Evolutionary conservation across 495 filamentous ascomycete species (phyloP).

Genomic region (Neohortaea acidophila): DNA sequence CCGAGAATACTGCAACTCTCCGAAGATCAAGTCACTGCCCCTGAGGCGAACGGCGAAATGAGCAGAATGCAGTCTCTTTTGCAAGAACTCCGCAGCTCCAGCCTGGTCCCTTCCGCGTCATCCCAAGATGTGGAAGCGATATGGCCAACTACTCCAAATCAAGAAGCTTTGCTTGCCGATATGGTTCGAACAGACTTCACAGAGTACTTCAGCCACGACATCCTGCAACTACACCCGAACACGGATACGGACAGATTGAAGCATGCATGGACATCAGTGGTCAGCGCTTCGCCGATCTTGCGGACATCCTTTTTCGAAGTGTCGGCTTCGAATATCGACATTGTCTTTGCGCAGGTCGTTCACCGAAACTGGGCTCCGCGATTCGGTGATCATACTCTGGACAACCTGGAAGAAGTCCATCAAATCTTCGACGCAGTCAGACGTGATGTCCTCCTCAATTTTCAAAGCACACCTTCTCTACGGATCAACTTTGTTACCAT

Average conservation of each 20-base stretch:
- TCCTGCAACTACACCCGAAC: constrained; percentile 36
- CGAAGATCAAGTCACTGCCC: neutral
- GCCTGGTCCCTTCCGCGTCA: constrained; percentile 4
- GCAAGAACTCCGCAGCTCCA: neutral
- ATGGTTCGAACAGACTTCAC: constrained; percentile 51
- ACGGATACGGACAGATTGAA: constrained; percentile 39
- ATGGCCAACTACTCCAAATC: constrained; percentile 54
- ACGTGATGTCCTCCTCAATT: neutral
- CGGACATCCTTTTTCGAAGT: constrained; percentile 55
- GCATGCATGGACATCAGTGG: constrained; percentile 43
- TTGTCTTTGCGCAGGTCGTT: constrained; percentile 51
- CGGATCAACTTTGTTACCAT: constrained; percentile 22
- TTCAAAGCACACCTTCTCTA: constrained; percentile 11
- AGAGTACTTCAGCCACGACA: constrained; percentile 68
- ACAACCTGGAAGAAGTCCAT: constrained; percentile 9
- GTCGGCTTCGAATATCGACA: constrained; percentile 37
- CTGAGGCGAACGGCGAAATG: neutral
- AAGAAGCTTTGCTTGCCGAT: constrained; percentile 67
- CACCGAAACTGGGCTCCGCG: constrained; percentile 19
- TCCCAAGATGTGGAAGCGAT: constrained; percentile 35
- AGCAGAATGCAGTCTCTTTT: neutral
- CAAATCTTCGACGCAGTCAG: constrained; percentile 14
- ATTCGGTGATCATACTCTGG: constrained; percentile 1
- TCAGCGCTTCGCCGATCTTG: constrained; percentile 49
- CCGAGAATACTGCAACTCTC: constrained; percentile 30